Evolutionary conservation across 257 asterid species (phyloP), one percentile per base, ranked within the genome.

Genomic region (Solanum raphanifolium): DNA sequence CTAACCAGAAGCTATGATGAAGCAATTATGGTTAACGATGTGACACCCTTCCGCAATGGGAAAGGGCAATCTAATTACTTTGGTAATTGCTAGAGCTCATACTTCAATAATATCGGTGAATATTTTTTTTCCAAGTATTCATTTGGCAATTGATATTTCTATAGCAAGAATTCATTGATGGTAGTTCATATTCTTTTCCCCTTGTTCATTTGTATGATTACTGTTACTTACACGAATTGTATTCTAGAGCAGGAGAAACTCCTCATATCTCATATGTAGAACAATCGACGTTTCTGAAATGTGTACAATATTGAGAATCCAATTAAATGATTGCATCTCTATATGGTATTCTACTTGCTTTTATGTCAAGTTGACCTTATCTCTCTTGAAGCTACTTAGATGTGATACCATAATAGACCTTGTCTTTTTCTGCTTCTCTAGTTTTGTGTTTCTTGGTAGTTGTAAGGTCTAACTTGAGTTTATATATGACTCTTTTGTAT

Each of bases 1-100:
- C 99, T 52, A 94, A 96, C 90, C 99, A 97, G 89, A 95, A 92
- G 91, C 90, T 94, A 87, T 89, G 89, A 90, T 85, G 73, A 76
- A 83, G 66, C 52, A 81, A 83, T 65, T 39, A 68, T 60, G 69
- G 21, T 86, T 82, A 48, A 48, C 2, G 20, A 38, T 82, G 20
- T 3, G 10, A 48, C 86, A 31, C 86, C 69, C 86, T 82, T 82
- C 86, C 43, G 7, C 86, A 82, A 48, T 27, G 69, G 43, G 41
- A 31, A 81, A 81, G 86, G 69, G 69, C 12, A 82, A 31, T 48
- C 10, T 21, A 38, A 11, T 36, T 39, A 36, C 83, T 36, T 38
- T 46, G 18, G 85, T 46, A 46, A 29, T 81, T 81, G 85, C 85
- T 48, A 27, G 85, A 82, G 69, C 41, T 82, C 86, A 48, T 82